phyloP scores from a whole-genome alignment of 2,329 filamentous ascomycete species.

The Hypomyces rosellus region DNA sequence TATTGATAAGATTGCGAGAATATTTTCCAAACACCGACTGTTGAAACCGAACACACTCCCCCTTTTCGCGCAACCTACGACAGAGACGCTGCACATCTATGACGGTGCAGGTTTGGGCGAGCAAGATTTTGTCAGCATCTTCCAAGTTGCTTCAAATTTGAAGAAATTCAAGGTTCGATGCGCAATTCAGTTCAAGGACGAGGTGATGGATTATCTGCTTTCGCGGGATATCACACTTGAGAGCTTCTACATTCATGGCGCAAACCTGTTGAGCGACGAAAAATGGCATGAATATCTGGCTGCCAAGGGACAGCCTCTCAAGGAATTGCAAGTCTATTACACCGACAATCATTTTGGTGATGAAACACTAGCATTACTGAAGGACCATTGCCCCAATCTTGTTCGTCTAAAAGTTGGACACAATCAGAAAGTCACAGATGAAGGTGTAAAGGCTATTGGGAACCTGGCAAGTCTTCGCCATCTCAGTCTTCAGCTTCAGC shows the following conservation, averaged over 20 bases:
- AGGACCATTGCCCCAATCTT: conserved; percentile 59
- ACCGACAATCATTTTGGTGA: conserved; percentile 79
- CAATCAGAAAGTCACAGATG: conserved; percentile 66
- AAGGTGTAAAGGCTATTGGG: conserved; percentile 59
- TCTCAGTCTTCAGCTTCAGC: conserved; percentile 63
- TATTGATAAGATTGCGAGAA: conserved; percentile 53
- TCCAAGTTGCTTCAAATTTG: conserved; percentile 65
- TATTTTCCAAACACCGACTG: conserved; percentile 55
- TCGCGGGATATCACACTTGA: conserved; percentile 64
- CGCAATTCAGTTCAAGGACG: conserved; percentile 87
- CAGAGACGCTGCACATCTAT: conserved; percentile 49
- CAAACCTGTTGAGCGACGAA: conserved; percentile 72
- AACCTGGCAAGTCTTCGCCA: conserved; percentile 61
- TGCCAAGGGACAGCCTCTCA: conserved; percentile 58
- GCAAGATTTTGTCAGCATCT: conserved; percentile 74
- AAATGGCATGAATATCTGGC: conserved; percentile 68
- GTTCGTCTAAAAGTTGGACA: conserved; percentile 72
- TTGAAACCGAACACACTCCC: conserved; percentile 48
- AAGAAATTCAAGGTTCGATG: conserved; percentile 70
- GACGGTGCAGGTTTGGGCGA: conserved; percentile 59
- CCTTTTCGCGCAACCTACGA: conserved; percentile 49
- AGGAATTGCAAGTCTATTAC: conserved; percentile 70
- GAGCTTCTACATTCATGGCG: conserved; percentile 71
- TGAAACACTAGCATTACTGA: conserved; percentile 56
- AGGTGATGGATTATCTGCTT: conserved; percentile 72